phyloP scores from a whole-genome alignment of 768 basidiomycete genomes.

The Boletus rufocinnamomeus region DNA sequence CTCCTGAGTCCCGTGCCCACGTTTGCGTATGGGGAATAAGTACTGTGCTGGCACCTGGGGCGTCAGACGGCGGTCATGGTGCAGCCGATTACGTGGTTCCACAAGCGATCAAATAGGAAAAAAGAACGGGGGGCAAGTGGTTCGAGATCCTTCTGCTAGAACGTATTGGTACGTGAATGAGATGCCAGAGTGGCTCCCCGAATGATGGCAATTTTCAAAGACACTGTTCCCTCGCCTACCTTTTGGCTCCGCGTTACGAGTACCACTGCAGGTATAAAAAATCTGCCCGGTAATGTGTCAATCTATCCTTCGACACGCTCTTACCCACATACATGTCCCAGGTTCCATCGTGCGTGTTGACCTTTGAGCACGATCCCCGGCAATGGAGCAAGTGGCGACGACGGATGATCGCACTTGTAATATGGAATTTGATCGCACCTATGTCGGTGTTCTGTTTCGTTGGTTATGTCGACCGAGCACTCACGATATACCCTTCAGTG shows the following conservation, averaged over 20 bases:
- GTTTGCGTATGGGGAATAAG: background rate
- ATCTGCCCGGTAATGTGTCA: background rate
- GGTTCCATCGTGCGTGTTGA: constrained; percentile 16
- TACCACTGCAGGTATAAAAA: constrained; percentile 9
- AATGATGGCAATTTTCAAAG: background rate
- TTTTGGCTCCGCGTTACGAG: constrained; percentile 1
- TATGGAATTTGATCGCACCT: constrained; percentile 31
- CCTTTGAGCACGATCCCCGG: constrained; percentile 27
- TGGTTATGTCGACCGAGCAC: background rate
- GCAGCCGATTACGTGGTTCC: constrained; percentile 13
- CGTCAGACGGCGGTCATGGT: background rate
- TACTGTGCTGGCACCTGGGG: background rate
- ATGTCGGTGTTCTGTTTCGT: constrained; percentile 21
- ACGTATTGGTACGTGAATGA: constrained; percentile 3
- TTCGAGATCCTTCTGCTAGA: background rate
- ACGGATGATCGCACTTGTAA: constrained; percentile 26
- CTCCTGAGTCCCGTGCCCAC: too few relatives aligned
- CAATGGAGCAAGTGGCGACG: constrained; percentile 24
- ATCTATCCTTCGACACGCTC: constrained; percentile 6
- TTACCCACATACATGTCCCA: constrained; percentile 22
- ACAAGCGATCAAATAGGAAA: constrained; percentile 9
- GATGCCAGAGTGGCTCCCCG: background rate
- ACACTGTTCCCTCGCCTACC: background rate
- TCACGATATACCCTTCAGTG: constrained; percentile 19
- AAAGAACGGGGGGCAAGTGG: background rate